Conservation (phyloP, 2,329 filamentous ascomycete species). For the Trichophyton simii region DNA sequence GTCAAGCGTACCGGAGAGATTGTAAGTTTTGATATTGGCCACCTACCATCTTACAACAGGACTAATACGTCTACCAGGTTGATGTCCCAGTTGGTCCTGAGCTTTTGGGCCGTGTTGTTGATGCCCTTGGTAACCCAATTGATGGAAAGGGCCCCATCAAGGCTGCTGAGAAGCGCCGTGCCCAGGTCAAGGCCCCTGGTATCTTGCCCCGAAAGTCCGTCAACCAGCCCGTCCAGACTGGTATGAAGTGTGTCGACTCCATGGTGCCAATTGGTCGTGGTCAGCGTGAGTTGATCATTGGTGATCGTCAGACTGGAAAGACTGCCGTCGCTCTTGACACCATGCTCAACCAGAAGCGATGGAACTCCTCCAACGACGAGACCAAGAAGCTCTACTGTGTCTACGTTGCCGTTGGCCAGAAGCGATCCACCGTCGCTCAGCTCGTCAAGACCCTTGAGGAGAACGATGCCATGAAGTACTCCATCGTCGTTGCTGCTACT, state of each 20-base stretch:
- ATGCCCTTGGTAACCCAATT: constrained; percentile 97
- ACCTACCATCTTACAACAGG: neutral
- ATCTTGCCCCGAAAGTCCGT: constrained; percentile 95
- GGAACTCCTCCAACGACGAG: constrained; percentile 82
- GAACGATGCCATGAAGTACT: constrained; percentile 99
- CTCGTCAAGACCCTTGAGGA: constrained; percentile 99
- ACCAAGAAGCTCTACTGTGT: constrained; percentile 98
- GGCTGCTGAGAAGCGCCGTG: constrained; percentile 82
- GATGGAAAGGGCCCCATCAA: constrained; percentile 98
- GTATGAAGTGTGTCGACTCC: constrained; percentile 97
- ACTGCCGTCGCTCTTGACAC: constrained; percentile 95
- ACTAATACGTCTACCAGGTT: constrained; percentile 46
- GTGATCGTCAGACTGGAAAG: constrained; percentile 99
- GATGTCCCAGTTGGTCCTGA: constrained; percentile 88
- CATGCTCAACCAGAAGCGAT: constrained; percentile 98
- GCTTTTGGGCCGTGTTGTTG: constrained; percentile 94
- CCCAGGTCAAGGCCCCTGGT: constrained; percentile 96
- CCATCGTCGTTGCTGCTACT: constrained; percentile 82
- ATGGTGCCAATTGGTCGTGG: constrained; percentile 99
- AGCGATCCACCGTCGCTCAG: constrained; percentile 98
- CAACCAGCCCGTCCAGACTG: constrained; percentile 97
- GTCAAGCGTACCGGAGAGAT: constrained; percentile 99
- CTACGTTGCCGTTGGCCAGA: constrained; percentile 98
- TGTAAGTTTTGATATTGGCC: constrained; percentile 47
- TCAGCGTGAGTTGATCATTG: constrained; percentile 99